Evolutionary conservation across 768 basidiomycete species (phyloP).

Genomic region (Epithele typhae): DNA sequence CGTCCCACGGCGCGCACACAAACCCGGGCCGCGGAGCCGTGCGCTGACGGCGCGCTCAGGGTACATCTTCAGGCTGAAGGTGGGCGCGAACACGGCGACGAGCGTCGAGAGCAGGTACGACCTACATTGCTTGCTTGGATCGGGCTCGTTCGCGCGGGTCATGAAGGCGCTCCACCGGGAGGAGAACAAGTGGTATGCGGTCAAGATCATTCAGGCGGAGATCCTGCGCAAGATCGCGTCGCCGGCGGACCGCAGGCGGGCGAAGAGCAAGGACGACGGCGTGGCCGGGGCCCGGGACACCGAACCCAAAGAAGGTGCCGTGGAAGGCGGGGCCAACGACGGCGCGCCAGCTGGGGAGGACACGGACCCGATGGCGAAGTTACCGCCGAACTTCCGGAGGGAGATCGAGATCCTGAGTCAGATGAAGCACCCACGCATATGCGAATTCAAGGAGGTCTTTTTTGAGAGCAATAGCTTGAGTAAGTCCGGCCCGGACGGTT

Average conservation of each 20-base stretch:
- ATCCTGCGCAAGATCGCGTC: constrained; percentile 40
- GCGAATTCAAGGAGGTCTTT: constrained; percentile 70
- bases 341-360: no score
- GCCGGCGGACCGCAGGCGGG: no score
- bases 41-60: not conserved
- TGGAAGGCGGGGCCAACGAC: no score
- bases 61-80: not conserved
- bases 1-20: no score
- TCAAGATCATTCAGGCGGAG: constrained; percentile 74
- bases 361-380: not conserved
- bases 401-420: constrained; percentile 75
- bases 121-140: constrained; percentile 65
- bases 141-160: constrained; percentile 87
- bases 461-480: constrained; percentile 55
- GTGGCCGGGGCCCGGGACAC: no score
- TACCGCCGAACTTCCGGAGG: constrained; percentile 39
- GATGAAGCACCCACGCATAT: constrained; percentile 77
- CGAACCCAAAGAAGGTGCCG: no score
- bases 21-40: constrained; percentile 47
- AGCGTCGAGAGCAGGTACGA: constrained; percentile 53
- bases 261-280: no score
- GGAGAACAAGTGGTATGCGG: constrained; percentile 71
- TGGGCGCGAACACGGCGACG: constrained; percentile 33
- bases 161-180: constrained; percentile 68
- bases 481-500: no score